Percentiles rank a stretch among this genome's conserved stretches.
phyloP scores from a whole-genome alignment of 345 rosid genomes.

The Syzygium aqueum region DNA sequence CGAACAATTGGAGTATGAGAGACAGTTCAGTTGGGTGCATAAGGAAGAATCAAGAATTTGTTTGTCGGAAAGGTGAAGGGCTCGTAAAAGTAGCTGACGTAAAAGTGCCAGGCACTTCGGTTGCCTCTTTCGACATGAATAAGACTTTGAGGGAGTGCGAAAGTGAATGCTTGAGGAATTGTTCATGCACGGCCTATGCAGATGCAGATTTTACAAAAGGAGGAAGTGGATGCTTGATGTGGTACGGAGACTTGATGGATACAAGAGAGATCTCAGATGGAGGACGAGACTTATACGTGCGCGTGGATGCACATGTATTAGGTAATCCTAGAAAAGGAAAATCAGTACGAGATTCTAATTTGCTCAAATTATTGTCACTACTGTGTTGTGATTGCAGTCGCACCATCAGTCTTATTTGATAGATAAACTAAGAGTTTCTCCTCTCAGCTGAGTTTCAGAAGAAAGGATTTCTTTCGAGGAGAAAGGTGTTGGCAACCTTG shows the following conservation, averaged over 20 bases:
- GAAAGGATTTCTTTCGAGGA: background rate
- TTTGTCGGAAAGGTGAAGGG: constrained; percentile 2
- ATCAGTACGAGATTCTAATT: background rate
- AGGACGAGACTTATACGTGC: background rate
- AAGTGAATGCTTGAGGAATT: background rate
- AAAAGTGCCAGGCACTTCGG: constrained; percentile 12
- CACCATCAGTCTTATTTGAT: background rate
- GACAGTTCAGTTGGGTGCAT: constrained; percentile 20
- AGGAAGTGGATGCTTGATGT: background rate
- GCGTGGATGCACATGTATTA: background rate
- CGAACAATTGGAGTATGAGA: constrained; percentile 6
- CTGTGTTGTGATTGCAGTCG: background rate
- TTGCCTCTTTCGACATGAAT: background rate
- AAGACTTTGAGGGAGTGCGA: background rate
- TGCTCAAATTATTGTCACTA: background rate
- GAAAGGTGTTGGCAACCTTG: background rate
- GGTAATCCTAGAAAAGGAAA: background rate
- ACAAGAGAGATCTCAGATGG: background rate
- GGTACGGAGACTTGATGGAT: constrained; percentile 1
- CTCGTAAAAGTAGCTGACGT: constrained; percentile 1
- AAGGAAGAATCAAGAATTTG: constrained; percentile 2
- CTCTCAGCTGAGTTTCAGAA: background rate
- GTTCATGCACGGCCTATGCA: constrained; percentile 1
- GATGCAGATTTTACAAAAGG: background rate
- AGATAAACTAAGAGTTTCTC: background rate